These are phyloP conservation scores for Pythium plurisporium DNA, from an alignment of 352 stramenopile genomes.

Conservation along the genomic window DNA sequence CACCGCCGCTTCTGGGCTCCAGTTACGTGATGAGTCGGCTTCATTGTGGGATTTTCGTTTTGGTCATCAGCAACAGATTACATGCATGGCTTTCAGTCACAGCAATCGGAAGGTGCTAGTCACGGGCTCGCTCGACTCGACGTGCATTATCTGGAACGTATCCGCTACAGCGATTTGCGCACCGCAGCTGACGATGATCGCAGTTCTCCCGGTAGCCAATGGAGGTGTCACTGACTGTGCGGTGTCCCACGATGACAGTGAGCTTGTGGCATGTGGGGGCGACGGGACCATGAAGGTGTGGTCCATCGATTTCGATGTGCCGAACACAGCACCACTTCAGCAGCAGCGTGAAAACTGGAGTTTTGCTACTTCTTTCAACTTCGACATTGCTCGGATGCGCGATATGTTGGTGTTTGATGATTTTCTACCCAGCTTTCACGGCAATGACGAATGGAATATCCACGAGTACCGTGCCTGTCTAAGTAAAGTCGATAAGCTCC, in stretches of 20 bases:
- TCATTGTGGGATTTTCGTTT: neutral
- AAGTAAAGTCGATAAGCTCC: neutral
- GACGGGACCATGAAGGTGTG: conserved; percentile 45
- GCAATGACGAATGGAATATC: conserved; percentile 41
- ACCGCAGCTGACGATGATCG: conserved; percentile 22
- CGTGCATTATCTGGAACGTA: conserved; percentile 52
- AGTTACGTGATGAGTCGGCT: neutral
- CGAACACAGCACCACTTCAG: neutral
- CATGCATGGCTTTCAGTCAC: conserved; percentile 40
- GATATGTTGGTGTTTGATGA: conserved; percentile 45
- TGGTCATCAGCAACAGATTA: conserved; percentile 53
- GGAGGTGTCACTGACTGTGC: conserved; percentile 25
- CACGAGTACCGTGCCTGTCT: conserved; percentile 9
- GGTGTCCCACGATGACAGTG: conserved; percentile 37
- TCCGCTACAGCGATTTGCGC: neutral
- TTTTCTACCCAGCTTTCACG: conserved; percentile 25
- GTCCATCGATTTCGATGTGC: conserved; percentile 16
- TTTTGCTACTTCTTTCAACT: conserved; percentile 28
- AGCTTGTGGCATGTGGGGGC: conserved; percentile 39
- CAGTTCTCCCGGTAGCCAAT: conserved; percentile 40
- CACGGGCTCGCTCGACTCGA: conserved; percentile 57
- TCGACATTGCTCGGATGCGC: conserved; percentile 34
- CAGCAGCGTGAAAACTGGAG: conserved; percentile 30
- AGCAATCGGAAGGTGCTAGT: conserved; percentile 25
- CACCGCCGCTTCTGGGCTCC: neutral